Evolutionary conservation across 2,329 filamentous ascomycete species (phyloP), one percentile per base, ranked within the genome.

Genomic region (Fusarium liriodendri): DNA sequence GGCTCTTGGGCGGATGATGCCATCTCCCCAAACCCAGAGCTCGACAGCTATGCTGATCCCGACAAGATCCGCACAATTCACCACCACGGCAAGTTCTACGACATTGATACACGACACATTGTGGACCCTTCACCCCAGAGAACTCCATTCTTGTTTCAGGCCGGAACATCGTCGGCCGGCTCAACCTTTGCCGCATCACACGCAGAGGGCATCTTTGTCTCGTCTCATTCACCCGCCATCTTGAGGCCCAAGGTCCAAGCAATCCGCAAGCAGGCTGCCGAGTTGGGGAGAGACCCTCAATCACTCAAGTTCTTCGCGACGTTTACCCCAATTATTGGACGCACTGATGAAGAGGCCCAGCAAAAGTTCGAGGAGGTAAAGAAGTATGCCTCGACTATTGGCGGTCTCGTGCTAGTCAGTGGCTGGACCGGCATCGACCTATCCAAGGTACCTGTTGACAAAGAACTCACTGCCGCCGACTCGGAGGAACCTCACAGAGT

Each of bases 371-470:
- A 84, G 25, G 86, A 88, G 66, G 71, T 86, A 13, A 84, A 86
- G 74, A 86, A 86, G 71, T 85, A 91, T 73, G 88, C 86, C 1
- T 88, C 85, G 0, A 85, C 86, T 0, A 80, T 89, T 18, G 89
- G 88, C 0, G 89, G 87, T 0, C 80, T 91, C 2, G 89, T 89
- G 0, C 81, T 90, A 1, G 87, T 90, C 70, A 87, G 85, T 42
- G 88, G 88, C 2, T 90, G 87, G 87, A 90, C 89, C 0, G 89
- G 89, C 0, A 90, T 91, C 66, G 89, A 91, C 74, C 83, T 91
- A 18, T 89, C 86, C 5, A 84, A 85, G 74, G 85, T 91, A 47
- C 88, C 89, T 0, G 77, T 91, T 0, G 90, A 91, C 69, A 85
- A 91, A 71, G 88, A 89, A 18, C 83, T 92, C 69, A 88, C 85